Evolutionary conservation across 371 early-diverging fungal species (phyloP).

Genomic region (Actinomortierella wolfii): DNA sequence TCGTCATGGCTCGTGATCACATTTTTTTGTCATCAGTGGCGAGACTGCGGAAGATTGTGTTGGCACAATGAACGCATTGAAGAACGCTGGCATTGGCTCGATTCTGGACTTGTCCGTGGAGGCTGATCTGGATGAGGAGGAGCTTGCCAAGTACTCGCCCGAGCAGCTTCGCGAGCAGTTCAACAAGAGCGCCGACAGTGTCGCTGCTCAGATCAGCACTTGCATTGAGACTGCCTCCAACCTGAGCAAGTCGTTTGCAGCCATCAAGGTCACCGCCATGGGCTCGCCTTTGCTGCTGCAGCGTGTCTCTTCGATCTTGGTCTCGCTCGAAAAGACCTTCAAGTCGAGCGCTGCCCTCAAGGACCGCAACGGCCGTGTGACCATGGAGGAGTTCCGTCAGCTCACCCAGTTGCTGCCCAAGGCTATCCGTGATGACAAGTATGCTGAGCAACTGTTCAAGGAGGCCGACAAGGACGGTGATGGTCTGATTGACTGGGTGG

Average conservation of each 20-base stretch:
- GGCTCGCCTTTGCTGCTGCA: conserved; percentile 76
- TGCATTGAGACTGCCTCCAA: conserved; percentile 73
- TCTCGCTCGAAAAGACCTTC: conserved; percentile 49
- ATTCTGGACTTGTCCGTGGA: conserved; percentile 92
- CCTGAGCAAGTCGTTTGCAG: conserved; percentile 73
- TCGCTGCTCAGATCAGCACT: conserved; percentile 64
- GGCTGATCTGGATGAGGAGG: conserved; percentile 74
- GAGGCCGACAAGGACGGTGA: conserved; percentile 56
- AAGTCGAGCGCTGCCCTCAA: conserved; percentile 13
- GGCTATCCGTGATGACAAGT: conserved; percentile 15
- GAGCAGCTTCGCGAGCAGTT: conserved; percentile 42
- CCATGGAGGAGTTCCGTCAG: conserved; percentile 38
- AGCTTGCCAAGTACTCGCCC: conserved; percentile 47
- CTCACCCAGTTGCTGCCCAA: conserved; percentile 48
- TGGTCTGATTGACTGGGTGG: conserved; percentile 65
- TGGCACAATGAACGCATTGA: conserved; percentile 78
- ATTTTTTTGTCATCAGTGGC: conserved; percentile 53
- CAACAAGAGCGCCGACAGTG: conserved; percentile 63
- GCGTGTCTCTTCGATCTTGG: conserved; percentile 66
- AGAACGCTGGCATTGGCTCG: conserved; percentile 74
- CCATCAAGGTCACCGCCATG: conserved; percentile 90
- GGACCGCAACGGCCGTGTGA: conserved; percentile 54
- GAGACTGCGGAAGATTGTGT: conserved; percentile 87
- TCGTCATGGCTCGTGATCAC: no score
- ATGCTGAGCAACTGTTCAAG: conserved; percentile 46